phyloP scores from a whole-genome alignment of 306 rosid genomes.

The Fragaria vesca region DNA sequence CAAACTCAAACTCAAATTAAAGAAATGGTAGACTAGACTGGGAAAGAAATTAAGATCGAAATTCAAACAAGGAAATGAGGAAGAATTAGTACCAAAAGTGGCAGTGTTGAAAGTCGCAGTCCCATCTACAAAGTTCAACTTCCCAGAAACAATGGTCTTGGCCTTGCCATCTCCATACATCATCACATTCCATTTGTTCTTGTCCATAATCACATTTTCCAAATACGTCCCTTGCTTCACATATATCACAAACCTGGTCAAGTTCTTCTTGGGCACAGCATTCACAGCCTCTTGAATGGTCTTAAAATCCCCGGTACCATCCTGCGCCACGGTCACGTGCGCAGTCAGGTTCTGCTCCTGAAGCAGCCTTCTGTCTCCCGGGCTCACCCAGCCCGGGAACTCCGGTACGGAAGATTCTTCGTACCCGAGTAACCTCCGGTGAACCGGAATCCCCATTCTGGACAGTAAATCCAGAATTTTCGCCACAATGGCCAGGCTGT shows the following conservation, averaged over 20 bases:
- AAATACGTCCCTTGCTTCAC: conserved; percentile 72
- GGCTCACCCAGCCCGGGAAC: conserved; percentile 73
- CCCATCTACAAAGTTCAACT: conserved; percentile 63
- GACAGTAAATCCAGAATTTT: conserved; percentile 44
- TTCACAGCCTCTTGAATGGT: conserved; percentile 56
- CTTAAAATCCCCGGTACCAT: conserved; percentile 51
- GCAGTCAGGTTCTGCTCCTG: conserved; percentile 25
- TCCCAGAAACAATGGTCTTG: conserved; percentile 59
- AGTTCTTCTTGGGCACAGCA: conserved; percentile 58
- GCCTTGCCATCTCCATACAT: conserved; percentile 72
- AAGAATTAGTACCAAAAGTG: conserved; percentile 63
- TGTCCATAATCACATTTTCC: conserved; percentile 73
- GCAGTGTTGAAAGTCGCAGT: conserved; percentile 74
- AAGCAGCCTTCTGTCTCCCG: conserved; percentile 64
- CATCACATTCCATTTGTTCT: conserved; percentile 86
- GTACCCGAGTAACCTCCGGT: conserved; percentile 52
- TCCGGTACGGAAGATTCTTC: neutral
- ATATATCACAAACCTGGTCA: conserved; percentile 48
- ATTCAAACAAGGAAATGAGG: neutral
- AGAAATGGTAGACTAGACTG: neutral
- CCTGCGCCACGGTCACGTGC: conserved; percentile 62
- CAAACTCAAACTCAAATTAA: neutral
- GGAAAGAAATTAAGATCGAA: neutral
- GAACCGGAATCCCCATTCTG: conserved; percentile 42
- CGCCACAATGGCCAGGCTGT: conserved; percentile 79